Base-by-base conservation (phyloP, 192 early-diverging fungal species). In the Coemansia nantahalensis region DNA sequence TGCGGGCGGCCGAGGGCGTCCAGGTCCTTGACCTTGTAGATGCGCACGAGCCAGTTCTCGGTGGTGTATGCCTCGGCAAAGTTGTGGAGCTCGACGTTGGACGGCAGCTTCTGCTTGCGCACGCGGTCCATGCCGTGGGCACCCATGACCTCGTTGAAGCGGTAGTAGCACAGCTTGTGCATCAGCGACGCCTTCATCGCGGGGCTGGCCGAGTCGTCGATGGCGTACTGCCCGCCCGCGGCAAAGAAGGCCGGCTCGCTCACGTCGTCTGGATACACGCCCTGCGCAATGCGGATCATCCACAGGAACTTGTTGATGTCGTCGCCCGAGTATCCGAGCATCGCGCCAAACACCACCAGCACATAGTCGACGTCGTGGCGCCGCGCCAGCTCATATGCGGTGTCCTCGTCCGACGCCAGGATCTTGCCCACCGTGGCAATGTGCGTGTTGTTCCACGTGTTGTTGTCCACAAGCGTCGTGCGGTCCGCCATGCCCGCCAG, bases 391-490 rank as follows among this genome's bases (percentile, higher is more conserved):
- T 90, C 83, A 58, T 98, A 99, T 1, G 94, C 83, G 3, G 88
- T 89, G 21, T 97, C 91, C 68, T 99, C 96, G 18, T 83, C 77
- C 12, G 85, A 88, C 2, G 93, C 78, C 87, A 99, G 89, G 33
- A 90, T 93, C 62, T 88, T 89, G 26, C 97, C 97, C 14, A 99
- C 97, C 0, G 90, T 92, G 13, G 97, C 97, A 64, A 99, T 99
- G 54, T 99, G 97, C 4, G 97, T 99, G 84, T 99, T 99, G 86
- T 99, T 99, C 97, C 97, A 99, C 3, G 97, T 99, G 67, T 99
- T 99, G 84, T 99, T 99, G 80, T 99, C 97, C 17, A 99, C 97
- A 26, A 99, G 74, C 1, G 92, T 92, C 2, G 90, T 87, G 28
- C 96, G 84, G 68, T 99, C 93, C 15, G 96, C 90, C 93, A 99